Percentiles rank a stretch among this genome's conserved stretches.
phyloP scores from a whole-genome alignment of 2,329 filamentous ascomycete genomes.

The Botrytis sinoallii region DNA sequence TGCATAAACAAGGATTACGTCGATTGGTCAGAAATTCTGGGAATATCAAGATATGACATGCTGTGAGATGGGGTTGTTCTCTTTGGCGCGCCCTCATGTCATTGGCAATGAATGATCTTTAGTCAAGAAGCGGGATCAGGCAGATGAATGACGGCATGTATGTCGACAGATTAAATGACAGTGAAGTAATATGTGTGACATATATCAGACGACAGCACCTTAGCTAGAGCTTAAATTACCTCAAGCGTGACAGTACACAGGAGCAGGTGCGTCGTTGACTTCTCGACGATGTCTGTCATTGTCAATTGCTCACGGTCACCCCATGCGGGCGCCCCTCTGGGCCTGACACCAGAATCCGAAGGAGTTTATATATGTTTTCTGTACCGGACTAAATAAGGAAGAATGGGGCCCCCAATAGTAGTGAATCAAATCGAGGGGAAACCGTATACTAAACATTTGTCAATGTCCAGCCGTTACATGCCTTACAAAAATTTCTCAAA shows the following conservation, averaged over 20 bases:
- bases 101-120: not conserved
- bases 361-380: not conserved
- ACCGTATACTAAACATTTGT: not conserved
- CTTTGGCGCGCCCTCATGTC: too few species aligned
- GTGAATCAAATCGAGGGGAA: not conserved
- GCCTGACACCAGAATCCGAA: not conserved
- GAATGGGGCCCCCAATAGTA: not conserved
- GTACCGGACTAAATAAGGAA: too few species aligned
- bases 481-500: not conserved
- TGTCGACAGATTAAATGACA: not conserved
- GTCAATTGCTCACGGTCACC: too few species aligned
- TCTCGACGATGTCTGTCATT: not conserved
- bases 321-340: not conserved
- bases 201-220: accelerated
- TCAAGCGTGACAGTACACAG: not conserved
- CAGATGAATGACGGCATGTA: not conserved
- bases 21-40: not conserved
- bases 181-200: not conserved
- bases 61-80: not conserved
- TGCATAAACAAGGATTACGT: not conserved
- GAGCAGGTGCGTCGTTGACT: not conserved
- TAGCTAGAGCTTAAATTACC: not conserved
- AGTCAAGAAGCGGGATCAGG: not conserved
- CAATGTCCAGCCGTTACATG: not conserved
- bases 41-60: not conserved